phyloP scores from a whole-genome alignment of 2,329 filamentous ascomycete genomes.

The Davidsoniella neocaledoniae region DNA sequence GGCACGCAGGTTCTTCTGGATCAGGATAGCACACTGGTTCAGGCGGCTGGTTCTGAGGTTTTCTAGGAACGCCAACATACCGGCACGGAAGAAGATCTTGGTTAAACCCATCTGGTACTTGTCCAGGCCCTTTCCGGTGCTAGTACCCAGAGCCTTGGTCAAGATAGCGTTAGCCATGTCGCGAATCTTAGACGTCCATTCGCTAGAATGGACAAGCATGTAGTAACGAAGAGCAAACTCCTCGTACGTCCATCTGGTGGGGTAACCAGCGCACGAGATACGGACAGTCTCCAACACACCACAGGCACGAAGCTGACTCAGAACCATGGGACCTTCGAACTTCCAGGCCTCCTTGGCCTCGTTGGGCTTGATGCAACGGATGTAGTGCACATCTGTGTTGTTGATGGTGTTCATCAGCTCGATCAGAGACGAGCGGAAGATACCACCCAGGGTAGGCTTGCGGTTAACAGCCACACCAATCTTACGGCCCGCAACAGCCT shows the following conservation, averaged over 20 bases:
- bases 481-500: slow-evolving; percentile 64
- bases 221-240: slow-evolving; percentile 97
- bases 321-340: slow-evolving; percentile 96
- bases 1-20: slow-evolving; percentile 92
- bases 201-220: slow-evolving; percentile 78
- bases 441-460: slow-evolving; percentile 92
- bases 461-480: slow-evolving; percentile 85
- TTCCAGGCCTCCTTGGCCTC: slow-evolving; percentile 95
- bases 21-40: slow-evolving; percentile 90
- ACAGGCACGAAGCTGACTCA: slow-evolving; percentile 91
- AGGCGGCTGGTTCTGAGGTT: slow-evolving; percentile 79
- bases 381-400: slow-evolving; percentile 96
- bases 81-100: slow-evolving; percentile 98
- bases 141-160: slow-evolving; percentile 68
- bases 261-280: slow-evolving; percentile 94
- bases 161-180: slow-evolving; percentile 90
- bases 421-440: slow-evolving; percentile 96
- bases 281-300: slow-evolving; percentile 97
- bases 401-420: slow-evolving; percentile 98
- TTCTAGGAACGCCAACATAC: slow-evolving; percentile 96
- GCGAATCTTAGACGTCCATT: slow-evolving; percentile 88
- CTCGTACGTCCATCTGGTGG: slow-evolving; percentile 96
- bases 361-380: slow-evolving; percentile 97
- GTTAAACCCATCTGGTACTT: slow-evolving; percentile 96
- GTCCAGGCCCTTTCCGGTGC: slow-evolving; percentile 57